Percentiles rank a stretch among this genome's conserved stretches.
Conservation (phyloP, 805 yeast genomes). For the Cyberlindnera saturnus region DNA sequence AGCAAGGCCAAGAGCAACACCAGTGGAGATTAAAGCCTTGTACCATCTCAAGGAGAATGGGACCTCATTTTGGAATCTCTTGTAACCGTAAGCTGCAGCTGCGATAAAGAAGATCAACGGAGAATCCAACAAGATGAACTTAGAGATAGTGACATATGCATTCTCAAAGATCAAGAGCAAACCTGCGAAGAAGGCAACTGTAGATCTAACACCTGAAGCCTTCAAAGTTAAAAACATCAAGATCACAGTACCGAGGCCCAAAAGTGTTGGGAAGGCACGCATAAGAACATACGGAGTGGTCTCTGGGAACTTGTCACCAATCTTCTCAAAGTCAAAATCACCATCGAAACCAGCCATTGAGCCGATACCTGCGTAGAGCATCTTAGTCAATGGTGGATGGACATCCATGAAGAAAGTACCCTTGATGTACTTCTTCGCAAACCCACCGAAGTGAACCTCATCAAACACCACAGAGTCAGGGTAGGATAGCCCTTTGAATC, state of each 20-base stretch:
- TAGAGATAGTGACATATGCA: slow-evolving; percentile 61
- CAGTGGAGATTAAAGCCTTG: slow-evolving; percentile 56
- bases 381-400: slow-evolving; percentile 75
- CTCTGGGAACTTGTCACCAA: slow-evolving; percentile 58
- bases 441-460: slow-evolving; percentile 96
- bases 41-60: slow-evolving; percentile 58
- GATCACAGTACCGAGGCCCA: slow-evolving; percentile 64
- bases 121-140: slow-evolving; percentile 70
- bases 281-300: slow-evolving; percentile 56
- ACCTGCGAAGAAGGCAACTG: slow-evolving; percentile 53
- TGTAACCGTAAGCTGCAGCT: slow-evolving; percentile 56
- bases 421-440: slow-evolving; percentile 72
- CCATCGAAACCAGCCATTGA: slow-evolving; percentile 67
- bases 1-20: slow-evolving; percentile 67
- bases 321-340: slow-evolving; percentile 56
- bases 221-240: slow-evolving; percentile 64
- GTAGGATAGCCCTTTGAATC: slow-evolving; percentile 52
- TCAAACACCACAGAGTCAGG: slow-evolving; percentile 88
- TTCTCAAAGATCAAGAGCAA: slow-evolving; percentile 58
- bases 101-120: slow-evolving; percentile 77
- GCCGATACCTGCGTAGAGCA: slow-evolving; percentile 70
- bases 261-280: slow-evolving; percentile 63
- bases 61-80: slow-evolving; percentile 57
- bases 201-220: slow-evolving; percentile 63
- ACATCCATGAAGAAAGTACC: slow-evolving; percentile 67